Conservation (phyloP, 2,329 filamentous ascomycete genomes). For the Juglanconis sp. region DNA sequence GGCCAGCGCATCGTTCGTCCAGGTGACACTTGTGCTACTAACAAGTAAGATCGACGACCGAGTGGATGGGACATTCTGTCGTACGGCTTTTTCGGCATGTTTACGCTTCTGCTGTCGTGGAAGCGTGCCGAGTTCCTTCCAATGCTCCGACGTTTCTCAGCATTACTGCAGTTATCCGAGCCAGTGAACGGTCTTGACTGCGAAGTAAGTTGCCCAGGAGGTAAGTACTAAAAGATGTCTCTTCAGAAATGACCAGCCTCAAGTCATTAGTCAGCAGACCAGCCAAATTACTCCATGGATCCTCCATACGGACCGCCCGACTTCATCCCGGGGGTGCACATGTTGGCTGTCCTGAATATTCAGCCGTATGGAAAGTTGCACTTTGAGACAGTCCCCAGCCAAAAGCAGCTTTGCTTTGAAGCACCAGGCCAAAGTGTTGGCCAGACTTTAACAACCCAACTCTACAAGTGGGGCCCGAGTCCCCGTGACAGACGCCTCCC, state of each 20-base stretch:
- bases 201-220: too few species aligned
- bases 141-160: not conserved
- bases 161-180: not conserved
- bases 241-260: not conserved
- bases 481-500: not conserved
- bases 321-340: not conserved
- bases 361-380: not conserved
- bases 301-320: not conserved
- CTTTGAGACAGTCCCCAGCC: constrained; percentile 11
- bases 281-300: not conserved
- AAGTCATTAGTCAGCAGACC: not conserved
- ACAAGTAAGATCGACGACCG: not conserved
- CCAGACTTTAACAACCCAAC: not conserved
- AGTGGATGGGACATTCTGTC: constrained; percentile 7
- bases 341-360: not conserved
- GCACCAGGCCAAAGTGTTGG: not conserved
- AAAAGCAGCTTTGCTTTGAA: constrained; percentile 1
- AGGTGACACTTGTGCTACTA: constrained; percentile 9
- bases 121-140: constrained; percentile 2
- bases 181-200: not conserved
- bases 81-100: constrained; percentile 1
- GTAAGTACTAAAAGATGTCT: not conserved
- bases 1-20: constrained; percentile 1
- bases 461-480: not conserved
- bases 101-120: constrained; percentile 6